Evolutionary conservation across 371 early-diverging fungal species (phyloP).

Genomic region (Rhizopus arrhizus): DNA sequence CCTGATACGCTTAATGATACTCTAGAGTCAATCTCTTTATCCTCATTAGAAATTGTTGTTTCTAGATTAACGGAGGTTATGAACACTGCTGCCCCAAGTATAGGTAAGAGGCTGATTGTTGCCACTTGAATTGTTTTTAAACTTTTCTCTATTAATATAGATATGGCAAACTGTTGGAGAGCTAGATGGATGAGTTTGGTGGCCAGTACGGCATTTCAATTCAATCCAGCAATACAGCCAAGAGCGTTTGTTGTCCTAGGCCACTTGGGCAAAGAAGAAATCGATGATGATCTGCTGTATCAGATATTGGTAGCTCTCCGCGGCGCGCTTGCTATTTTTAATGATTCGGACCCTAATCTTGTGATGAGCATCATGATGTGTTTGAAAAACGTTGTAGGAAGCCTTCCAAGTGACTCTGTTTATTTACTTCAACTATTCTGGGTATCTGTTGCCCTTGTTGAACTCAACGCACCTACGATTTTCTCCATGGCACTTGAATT

Average conservation of each 20-base stretch:
- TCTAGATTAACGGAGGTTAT: conserved; percentile 75
- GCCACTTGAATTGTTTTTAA: background rate
- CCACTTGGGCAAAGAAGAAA: conserved; percentile 78
- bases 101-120: conserved; percentile 48
- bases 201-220: conserved; percentile 86
- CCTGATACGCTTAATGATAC: conserved; percentile 64
- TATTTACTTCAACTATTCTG: conserved; percentile 85
- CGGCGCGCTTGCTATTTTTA: conserved; percentile 76
- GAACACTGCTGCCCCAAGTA: conserved; percentile 67
- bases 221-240: conserved; percentile 89
- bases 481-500: conserved; percentile 72
- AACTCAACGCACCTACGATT: conserved; percentile 78
- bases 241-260: conserved; percentile 89
- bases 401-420: conserved; percentile 69
- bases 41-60: conserved; percentile 76
- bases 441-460: conserved; percentile 80
- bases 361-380: conserved; percentile 83
- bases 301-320: conserved; percentile 83
- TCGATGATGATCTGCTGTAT: conserved; percentile 84
- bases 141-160: conserved; percentile 27
- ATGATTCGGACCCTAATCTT: conserved; percentile 71
- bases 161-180: conserved; percentile 77
- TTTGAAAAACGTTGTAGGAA: conserved; percentile 78
- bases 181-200: conserved; percentile 91
- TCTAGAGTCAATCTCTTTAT: conserved; percentile 64